Evolutionary conservation across 495 filamentous ascomycete genomes (phyloP).

Genomic region (Neurospora sp.): DNA sequence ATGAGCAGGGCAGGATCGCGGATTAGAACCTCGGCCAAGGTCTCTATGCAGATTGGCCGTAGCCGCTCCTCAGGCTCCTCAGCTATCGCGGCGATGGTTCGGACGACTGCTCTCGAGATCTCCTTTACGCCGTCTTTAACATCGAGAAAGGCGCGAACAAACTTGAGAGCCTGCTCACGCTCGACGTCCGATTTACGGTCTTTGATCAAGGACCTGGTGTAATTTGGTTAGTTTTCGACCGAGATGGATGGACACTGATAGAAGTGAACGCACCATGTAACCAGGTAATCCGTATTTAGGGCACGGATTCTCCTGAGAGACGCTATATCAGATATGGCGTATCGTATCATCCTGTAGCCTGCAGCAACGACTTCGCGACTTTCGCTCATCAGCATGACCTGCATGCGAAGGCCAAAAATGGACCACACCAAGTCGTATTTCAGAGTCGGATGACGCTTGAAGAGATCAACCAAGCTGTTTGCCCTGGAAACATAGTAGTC

Average conservation of each 20-base stretch:
- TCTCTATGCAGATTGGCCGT: constrained; percentile 81
- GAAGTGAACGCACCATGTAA: constrained; percentile 49
- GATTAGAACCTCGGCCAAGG: constrained; percentile 81
- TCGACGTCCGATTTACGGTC: constrained; percentile 93
- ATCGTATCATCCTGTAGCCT: constrained; percentile 84
- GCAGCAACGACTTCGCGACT: constrained; percentile 93
- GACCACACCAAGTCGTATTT: constrained; percentile 96
- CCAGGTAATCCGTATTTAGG: constrained; percentile 83
- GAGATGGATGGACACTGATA: not conserved
- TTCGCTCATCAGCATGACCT: constrained; percentile 89
- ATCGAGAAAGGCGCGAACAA: constrained; percentile 89
- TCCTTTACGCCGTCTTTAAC: constrained; percentile 88
- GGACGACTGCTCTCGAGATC: constrained; percentile 73
- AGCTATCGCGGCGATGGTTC: constrained; percentile 81
- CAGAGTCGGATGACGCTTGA: constrained; percentile 83
- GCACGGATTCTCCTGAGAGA: constrained; percentile 81
- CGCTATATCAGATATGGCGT: constrained; percentile 83
- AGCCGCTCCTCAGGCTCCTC: constrained; percentile 84
- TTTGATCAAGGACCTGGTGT: constrained; percentile 67
- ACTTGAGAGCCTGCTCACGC: constrained; percentile 93
- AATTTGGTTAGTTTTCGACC: not conserved
- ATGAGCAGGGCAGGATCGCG: constrained; percentile 71
- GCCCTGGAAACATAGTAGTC: constrained; percentile 92
- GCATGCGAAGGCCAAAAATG: constrained; percentile 83
- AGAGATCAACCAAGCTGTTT: constrained; percentile 83